Percentiles rank a stretch among this genome's conserved stretches.
These are phyloP conservation scores for Crataegus laevigata DNA, from an alignment of 306 rosid species.

Conservation along the genomic window DNA sequence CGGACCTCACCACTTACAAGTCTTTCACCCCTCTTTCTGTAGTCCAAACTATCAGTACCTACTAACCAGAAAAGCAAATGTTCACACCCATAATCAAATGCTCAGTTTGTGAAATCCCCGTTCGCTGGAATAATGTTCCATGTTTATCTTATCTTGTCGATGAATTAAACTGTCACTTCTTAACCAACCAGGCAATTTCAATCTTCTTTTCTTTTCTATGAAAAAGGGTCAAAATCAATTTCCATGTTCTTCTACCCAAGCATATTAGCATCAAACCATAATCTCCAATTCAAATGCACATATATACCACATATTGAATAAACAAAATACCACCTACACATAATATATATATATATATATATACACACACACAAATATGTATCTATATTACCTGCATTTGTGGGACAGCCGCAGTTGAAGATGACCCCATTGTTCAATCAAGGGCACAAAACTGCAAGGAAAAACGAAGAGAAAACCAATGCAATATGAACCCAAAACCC, in stretches of 20 bases:
- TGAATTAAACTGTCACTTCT: not conserved
- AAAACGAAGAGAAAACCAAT: not conserved
- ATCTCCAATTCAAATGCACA: not conserved
- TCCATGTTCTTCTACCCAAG: not conserved
- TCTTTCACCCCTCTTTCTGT: not conserved
- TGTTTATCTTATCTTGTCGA: not conserved
- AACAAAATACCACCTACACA: not conserved
- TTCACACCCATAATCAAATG: not conserved
- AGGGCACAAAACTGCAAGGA: not conserved
- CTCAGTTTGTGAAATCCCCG: not conserved
- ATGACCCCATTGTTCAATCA: slow-evolving; percentile 38
- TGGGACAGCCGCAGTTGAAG: slow-evolving; percentile 38
- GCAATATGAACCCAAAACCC: not conserved
- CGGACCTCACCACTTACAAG: not conserved
- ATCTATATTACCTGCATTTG: slow-evolving; percentile 36
- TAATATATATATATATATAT: not conserved
- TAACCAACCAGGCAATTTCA: not conserved
- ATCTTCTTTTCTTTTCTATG: not conserved
- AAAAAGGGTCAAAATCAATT: not conserved
- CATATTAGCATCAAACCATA: not conserved
- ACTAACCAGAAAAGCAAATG: not conserved
- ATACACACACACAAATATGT: not conserved
- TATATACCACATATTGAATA: not conserved
- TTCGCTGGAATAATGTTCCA: not conserved
- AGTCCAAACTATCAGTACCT: not conserved